Evolutionary conservation across 2,329 filamentous ascomycete genomes (phyloP).

Genomic region (Drechslerella dactyloides): DNA sequence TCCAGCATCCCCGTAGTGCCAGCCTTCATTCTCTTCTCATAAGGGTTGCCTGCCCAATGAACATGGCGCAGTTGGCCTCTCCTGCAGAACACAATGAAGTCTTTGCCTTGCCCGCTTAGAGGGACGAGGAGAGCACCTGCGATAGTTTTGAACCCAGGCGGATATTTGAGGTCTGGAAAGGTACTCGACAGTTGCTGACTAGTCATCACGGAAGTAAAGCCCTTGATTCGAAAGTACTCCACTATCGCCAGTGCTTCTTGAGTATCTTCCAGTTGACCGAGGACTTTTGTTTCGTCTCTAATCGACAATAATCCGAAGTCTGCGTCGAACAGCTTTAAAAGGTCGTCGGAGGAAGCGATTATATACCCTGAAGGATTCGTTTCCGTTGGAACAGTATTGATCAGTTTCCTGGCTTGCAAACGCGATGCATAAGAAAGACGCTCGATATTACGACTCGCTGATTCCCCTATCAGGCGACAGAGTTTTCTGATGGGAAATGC

Average conservation of each 20-base stretch:
- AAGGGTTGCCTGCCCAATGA: conserved; percentile 86
- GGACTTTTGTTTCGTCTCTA: conserved; percentile 82
- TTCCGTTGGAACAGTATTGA: conserved; percentile 81
- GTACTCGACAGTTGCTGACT: conserved; percentile 77
- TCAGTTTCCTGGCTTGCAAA: conserved; percentile 83
- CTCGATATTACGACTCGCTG: conserved; percentile 85
- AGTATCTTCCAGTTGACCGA: conserved; percentile 75
- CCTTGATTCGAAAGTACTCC: conserved; percentile 80
- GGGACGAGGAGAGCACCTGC: conserved; percentile 83
- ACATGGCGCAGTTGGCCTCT: conserved; percentile 76
- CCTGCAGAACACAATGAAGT: conserved; percentile 93
- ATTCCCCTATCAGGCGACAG: conserved; percentile 85
- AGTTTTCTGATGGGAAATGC: conserved; percentile 91
- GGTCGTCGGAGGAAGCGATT: conserved; percentile 83
- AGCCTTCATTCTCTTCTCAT: conserved; percentile 76
- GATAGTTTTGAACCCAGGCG: conserved; percentile 77
- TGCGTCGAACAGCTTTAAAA: conserved; percentile 82
- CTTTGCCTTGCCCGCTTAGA: conserved; percentile 73
- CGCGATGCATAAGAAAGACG: conserved; percentile 83
- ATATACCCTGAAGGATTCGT: conserved; percentile 88
- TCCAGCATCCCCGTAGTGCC: conserved; percentile 77
- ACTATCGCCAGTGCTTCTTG: conserved; percentile 84
- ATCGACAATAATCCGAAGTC: conserved; percentile 87
- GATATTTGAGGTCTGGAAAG: conserved; percentile 80
- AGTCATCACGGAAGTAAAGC: conserved; percentile 74